These are phyloP conservation scores for Onygenales sp. DNA, from an alignment of 2,329 filamentous ascomycete species.

Conservation along the genomic window DNA sequence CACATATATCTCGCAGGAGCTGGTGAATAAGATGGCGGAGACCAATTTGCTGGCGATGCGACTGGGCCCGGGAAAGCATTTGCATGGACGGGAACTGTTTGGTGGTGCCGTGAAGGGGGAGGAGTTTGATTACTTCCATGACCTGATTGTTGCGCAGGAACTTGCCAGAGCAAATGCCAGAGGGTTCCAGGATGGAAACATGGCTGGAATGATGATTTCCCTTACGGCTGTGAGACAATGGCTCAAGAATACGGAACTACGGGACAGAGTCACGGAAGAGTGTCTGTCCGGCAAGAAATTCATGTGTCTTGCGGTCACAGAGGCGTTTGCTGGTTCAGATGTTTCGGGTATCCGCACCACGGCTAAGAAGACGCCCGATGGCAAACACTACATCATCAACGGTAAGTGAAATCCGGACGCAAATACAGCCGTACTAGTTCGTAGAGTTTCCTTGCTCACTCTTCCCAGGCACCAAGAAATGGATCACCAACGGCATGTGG, in stretches of 20 bases:
- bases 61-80: slow-evolving; percentile 70
- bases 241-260: slow-evolving; percentile 57
- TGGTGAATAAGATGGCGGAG: slow-evolving; percentile 71
- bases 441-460: background rate
- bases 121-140: slow-evolving; percentile 83
- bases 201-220: slow-evolving; percentile 78
- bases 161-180: slow-evolving; percentile 59
- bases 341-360: slow-evolving; percentile 55
- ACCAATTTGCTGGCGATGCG: slow-evolving; percentile 71
- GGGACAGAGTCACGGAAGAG: slow-evolving; percentile 59
- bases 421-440: slow-evolving; percentile 38
- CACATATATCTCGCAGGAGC: slow-evolving; percentile 56
- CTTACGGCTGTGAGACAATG: slow-evolving; percentile 74
- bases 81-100: slow-evolving; percentile 61
- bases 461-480: slow-evolving; percentile 43
- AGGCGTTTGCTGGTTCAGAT: slow-evolving; percentile 65
- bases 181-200: slow-evolving; percentile 75
- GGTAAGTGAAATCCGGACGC: slow-evolving; percentile 29
- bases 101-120: slow-evolving; percentile 60
- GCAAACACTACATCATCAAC: slow-evolving; percentile 49
- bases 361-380: slow-evolving; percentile 42
- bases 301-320: slow-evolving; percentile 79
- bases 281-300: slow-evolving; percentile 75
- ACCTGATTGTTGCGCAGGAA: slow-evolving; percentile 68
- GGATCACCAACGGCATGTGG: slow-evolving; percentile 55